Evolutionary conservation across 2,329 filamentous ascomycete genomes (phyloP).

Genomic region (Esteya vermicola): DNA sequence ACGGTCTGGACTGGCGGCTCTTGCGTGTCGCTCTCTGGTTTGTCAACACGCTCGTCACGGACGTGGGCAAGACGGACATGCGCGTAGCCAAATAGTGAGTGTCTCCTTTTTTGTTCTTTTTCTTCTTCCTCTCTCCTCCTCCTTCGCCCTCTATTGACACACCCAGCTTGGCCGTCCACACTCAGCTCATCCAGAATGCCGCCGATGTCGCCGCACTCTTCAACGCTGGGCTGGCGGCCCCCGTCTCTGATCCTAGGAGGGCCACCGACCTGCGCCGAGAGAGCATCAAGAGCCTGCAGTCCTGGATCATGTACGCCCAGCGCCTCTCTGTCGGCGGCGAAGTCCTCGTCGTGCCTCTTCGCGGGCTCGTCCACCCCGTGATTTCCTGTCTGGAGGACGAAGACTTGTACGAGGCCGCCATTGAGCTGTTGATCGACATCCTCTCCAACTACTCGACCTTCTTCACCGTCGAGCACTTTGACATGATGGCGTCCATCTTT

Average conservation of each 20-base stretch:
- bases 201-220: constrained; percentile 35
- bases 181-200: constrained; percentile 35
- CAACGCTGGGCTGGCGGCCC: constrained; percentile 11
- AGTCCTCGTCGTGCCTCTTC: constrained; percentile 43
- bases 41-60: constrained; percentile 46
- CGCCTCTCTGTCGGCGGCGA: constrained; percentile 43
- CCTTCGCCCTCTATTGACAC: neutral
- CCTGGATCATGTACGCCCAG: constrained; percentile 64
- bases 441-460: constrained; percentile 51
- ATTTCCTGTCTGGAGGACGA: constrained; percentile 47
- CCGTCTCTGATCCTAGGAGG: neutral
- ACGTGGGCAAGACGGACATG: constrained; percentile 52
- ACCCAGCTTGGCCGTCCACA: constrained; percentile 25
- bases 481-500: constrained; percentile 43
- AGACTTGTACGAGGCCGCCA: constrained; percentile 41
- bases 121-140: no score
- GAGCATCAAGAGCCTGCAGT: constrained; percentile 49
- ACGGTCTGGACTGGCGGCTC: constrained; percentile 31
- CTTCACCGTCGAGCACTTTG: constrained; percentile 43
- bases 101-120: no score
- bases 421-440: constrained; percentile 52
- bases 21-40: constrained; percentile 52
- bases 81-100: constrained; percentile 42
- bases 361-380: constrained; percentile 42
- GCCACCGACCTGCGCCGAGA: constrained; percentile 31